Evolutionary conservation across 164 flowering plant species (phyloP).

Genomic region (Piper longum): DNA sequence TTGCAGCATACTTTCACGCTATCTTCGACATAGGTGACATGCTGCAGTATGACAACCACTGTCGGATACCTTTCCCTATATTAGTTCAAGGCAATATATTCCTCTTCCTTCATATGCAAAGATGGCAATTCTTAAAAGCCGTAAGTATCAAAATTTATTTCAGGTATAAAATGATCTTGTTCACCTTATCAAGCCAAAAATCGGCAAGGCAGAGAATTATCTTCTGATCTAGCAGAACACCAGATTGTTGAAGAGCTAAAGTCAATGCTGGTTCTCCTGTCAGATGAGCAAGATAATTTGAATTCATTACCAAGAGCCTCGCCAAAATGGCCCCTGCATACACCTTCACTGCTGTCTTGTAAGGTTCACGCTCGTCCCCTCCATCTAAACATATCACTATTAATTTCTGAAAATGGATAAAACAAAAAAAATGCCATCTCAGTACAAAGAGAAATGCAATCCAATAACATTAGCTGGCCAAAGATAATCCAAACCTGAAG

Average conservation of each 20-base stretch:
- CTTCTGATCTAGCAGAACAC: constrained; percentile 51
- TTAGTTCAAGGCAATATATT: no score
- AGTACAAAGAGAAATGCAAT: background rate
- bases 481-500: constrained; percentile 39
- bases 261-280: constrained; percentile 58
- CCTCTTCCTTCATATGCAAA: no score
- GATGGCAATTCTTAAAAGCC: background rate
- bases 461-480: background rate
- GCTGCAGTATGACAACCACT: no score
- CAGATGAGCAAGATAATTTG: constrained; percentile 67
- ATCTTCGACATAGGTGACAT: background rate
- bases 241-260: constrained; percentile 49
- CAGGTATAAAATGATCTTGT: background rate
- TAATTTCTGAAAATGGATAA: constrained; percentile 43
- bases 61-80: no score
- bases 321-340: constrained; percentile 79
- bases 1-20: background rate
- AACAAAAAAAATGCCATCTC: background rate
- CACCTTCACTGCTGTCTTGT: constrained; percentile 61
- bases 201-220: constrained; percentile 78
- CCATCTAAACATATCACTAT: constrained; percentile 65
- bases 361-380: constrained; percentile 76
- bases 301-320: constrained; percentile 76
- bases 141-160: no score
- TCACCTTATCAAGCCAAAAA: constrained; percentile 91